Conservation (phyloP, 129 eudicot species). For the Smallanthus sonchifolius region DNA sequence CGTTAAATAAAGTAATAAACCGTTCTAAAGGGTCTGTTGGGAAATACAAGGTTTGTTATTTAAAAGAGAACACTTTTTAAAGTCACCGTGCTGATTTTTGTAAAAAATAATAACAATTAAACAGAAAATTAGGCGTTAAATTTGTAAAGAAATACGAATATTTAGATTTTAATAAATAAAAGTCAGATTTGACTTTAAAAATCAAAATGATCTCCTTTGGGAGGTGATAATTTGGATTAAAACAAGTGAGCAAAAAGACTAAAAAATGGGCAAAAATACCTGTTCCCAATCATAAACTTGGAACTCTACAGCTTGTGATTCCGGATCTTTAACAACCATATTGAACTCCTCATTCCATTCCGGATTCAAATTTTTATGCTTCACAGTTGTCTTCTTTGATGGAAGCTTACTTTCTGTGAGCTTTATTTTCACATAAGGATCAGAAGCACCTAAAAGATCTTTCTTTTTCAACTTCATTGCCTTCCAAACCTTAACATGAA, state of each 20-base stretch:
- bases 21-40: too few species aligned
- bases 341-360: slow-evolving; percentile 95
- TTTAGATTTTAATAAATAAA: not conserved
- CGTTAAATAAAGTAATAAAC: too few species aligned
- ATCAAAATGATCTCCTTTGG: not conserved
- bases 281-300: slow-evolving; percentile 88
- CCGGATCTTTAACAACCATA: slow-evolving; percentile 78
- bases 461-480: slow-evolving; percentile 84
- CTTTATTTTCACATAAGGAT: slow-evolving; percentile 90
- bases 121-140: not conserved
- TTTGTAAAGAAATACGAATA: not conserved
- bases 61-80: too few species aligned
- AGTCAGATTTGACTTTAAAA: not conserved
- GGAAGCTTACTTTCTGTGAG: slow-evolving; percentile 83
- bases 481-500: slow-evolving; percentile 75
- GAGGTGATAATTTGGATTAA: not conserved
- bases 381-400: slow-evolving; percentile 83
- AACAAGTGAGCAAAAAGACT: not conserved
- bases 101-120: not conserved
- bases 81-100: not conserved
- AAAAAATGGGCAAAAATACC: slow-evolving; percentile 31
- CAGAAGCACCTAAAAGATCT: slow-evolving; percentile 87
- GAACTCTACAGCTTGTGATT: slow-evolving; percentile 66
- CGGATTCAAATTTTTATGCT: slow-evolving; percentile 88
- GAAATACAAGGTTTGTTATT: too few species aligned